Evolutionary conservation across 371 early-diverging fungal species (phyloP), one percentile per base, ranked within the genome.

Genomic region (Apophysomyces ossiformis): DNA sequence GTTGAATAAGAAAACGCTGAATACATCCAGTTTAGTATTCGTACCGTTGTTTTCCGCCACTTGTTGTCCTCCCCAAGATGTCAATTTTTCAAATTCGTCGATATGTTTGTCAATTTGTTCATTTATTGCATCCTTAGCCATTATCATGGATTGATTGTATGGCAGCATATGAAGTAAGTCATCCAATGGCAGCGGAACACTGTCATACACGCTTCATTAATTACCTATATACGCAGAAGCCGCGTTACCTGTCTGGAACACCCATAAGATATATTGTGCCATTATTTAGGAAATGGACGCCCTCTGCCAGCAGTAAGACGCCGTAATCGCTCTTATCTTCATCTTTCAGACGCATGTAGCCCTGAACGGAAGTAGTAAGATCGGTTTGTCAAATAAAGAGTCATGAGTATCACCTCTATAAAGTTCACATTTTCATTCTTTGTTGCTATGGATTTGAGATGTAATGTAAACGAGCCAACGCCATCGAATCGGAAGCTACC

Each of bases 161-260:
- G 89, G 87, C 70, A 88, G 73, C 69, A 88, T 79, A 26, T 88
- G 83, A 36, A 91, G 63, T 4, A 90, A 56, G n/a, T 82, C 79
- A 70, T 78, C 75, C 12, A 75, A 43, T 1, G 84, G 79, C 21
- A 79, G 74, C 9, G 69, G 66, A 6, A 60, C 57, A 21, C 82
- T 84, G 54, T 37, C 36, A 15, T 7, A 26, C 7, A 18, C 44
- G 2, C 15, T 26, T 47, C n/a, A 12, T 44, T 18, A 57, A 37
- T 39, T 13, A 63, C 36, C 12, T 21, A 18, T 38, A 64, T 18
- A 37, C 41, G 54, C 32, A 11, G 12, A 7, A 37, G n/a, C 57
- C 44, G 13, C 37, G 69, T 63, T 78, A 87, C 86, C 82, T 75
- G 45, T 85, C 82, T 13, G 85, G 83, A 35, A 78, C 85, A 1